Conservation (phyloP, 2,329 filamentous ascomycete species). For the Fusarium robinianum region DNA sequence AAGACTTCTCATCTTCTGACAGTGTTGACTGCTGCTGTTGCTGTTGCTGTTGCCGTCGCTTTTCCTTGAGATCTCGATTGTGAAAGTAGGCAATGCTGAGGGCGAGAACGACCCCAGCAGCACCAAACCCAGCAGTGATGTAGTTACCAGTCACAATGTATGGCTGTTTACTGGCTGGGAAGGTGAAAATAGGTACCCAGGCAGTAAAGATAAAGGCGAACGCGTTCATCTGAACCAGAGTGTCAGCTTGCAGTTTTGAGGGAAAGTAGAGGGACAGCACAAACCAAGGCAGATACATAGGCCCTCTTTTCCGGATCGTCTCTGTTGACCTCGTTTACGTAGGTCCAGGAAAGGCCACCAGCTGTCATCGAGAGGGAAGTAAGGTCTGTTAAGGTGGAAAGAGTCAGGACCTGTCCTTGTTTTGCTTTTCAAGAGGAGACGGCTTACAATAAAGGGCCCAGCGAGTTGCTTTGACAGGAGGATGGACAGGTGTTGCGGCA, state of each 20-base stretch:
- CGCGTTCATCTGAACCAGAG: background rate
- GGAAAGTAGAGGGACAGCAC: background rate
- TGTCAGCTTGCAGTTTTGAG: background rate
- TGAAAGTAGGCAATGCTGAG: background rate
- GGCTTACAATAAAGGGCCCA: slow-evolving; percentile 1
- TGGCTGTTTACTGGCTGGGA: background rate
- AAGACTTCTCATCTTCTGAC: background rate
- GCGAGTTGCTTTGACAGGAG: background rate
- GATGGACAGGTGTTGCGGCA: background rate
- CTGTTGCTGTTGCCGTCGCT: no score
- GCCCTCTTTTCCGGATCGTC: slow-evolving; percentile 3
- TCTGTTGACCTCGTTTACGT: slow-evolving; percentile 2
- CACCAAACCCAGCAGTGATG: slow-evolving; percentile 1
- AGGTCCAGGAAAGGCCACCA: background rate
- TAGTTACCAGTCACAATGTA: slow-evolving; percentile 5
- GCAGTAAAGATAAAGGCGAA: slow-evolving; percentile 3
- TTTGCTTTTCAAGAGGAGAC: no score
- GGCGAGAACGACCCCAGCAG: background rate
- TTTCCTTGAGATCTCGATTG: background rate
- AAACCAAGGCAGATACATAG: background rate
- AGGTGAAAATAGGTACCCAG: slow-evolving; percentile 3
- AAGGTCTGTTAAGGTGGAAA: background rate
- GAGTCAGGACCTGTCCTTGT: background rate
- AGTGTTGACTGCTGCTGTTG: background rate
- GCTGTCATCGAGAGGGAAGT: background rate